Evolutionary conservation across 2,329 filamentous ascomycete species (phyloP), one percentile per base, ranked within the genome.

Genomic region (Epichloe gansuensis): DNA sequence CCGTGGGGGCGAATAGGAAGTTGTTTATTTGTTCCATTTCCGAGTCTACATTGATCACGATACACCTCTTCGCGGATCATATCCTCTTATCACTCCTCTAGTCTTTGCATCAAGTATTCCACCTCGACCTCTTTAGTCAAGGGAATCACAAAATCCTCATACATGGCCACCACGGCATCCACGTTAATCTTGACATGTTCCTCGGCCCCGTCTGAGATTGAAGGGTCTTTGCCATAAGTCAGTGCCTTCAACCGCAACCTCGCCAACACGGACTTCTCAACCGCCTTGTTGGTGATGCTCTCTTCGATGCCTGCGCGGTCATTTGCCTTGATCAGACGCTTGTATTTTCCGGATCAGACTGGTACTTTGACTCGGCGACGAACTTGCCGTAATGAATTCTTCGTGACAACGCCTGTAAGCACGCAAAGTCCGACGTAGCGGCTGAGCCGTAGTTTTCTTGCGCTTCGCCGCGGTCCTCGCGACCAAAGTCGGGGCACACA

Each of bases 311-410:
- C 91, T 52, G 83, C 74, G 5, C 86, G 77, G 68, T 98, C 91
- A 56, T 76, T 82, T 1, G 82, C 85, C 67, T 84, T 82, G 72
- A 98, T 97, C 69, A 97, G 70, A 57, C 75, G 75, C 5, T 87
- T 91, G 67, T 91, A 98, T 57, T 74, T 61, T 91, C 88, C 34
- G 82, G 78, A 60, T 97, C 88, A 46, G 86, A 84, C 61, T 80
- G 80, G 71, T 96, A 98, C 73, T 98, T 98, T 55, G 85, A 84
- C 76, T 98, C 93, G 44, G 93, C 93, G 8, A 98, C 93, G 63
- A 97, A 97, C 72, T 97, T 98, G 60, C 93, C 93, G 72, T 95
- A 98, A 70, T 98, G 93, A 60, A 98, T 93, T 52, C 93, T 78
- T 43, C 91, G 80, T 41, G 88, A 94, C 46, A 98, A 73, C 3